Conservation (phyloP, 1,284 basidiomycete genomes). For the Coriolopsis trogii region DNA sequence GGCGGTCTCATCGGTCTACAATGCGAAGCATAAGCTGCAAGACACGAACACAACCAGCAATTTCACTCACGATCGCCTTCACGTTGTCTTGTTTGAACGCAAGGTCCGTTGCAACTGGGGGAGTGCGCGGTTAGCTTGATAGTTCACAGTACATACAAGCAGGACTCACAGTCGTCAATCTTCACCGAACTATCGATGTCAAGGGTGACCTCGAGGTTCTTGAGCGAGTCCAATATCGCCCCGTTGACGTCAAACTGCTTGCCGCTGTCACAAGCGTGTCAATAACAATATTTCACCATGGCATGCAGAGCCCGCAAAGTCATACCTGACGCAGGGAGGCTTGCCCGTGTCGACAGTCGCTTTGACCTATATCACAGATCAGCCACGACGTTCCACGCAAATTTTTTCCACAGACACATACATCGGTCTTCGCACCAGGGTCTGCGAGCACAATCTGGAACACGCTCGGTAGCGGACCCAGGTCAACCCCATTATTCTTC, state of each 20-base stretch:
- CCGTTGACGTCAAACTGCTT: constrained; percentile 62
- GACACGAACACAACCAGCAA: background rate
- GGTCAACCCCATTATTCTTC: constrained; percentile 55
- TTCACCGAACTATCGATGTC: constrained; percentile 49
- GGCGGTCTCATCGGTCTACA: constrained; percentile 62
- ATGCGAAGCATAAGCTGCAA: background rate
- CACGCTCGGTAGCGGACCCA: constrained; percentile 64
- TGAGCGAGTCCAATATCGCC: constrained; percentile 63
- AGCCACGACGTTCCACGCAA: background rate
- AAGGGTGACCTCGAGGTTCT: constrained; percentile 35
- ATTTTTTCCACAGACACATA: constrained; percentile 1
- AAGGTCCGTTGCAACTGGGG: constrained; percentile 56
- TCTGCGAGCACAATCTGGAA: constrained; percentile 62
- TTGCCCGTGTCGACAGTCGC: constrained; percentile 56
- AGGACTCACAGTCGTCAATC: constrained; percentile 60
- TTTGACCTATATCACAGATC: constrained; percentile 43
- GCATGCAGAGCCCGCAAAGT: background rate
- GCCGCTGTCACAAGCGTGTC: too few relatives aligned
- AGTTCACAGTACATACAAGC: background rate
- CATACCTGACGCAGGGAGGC: constrained; percentile 58
- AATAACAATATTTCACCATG: constrained; percentile 9
- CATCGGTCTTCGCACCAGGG: constrained; percentile 52
- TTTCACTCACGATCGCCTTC: constrained; percentile 54
- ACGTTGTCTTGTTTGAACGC: constrained; percentile 67
- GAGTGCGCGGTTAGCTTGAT: background rate